Evolutionary conservation across 192 early-diverging fungal genomes (phyloP).

Genomic region (Backusella tuberculispora): DNA sequence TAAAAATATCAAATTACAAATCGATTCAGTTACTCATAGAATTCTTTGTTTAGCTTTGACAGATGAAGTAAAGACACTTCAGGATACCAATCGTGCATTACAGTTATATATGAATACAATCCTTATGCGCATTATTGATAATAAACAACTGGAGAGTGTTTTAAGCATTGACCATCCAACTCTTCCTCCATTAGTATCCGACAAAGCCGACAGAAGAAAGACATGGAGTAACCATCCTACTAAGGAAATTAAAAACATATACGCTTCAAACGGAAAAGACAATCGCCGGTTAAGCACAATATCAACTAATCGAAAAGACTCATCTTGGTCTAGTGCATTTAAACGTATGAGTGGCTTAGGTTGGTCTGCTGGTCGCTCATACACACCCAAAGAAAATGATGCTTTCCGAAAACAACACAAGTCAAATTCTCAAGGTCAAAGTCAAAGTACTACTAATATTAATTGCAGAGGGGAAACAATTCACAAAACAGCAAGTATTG

Average conservation of each 20-base stretch:
- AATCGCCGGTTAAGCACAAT: background rate
- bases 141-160: constrained; percentile 47
- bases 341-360: constrained; percentile 17
- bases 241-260: background rate
- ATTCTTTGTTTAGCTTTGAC: constrained; percentile 33
- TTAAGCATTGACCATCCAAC: constrained; percentile 41
- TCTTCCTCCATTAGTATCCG: constrained; percentile 4
- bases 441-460: background rate
- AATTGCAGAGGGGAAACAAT: background rate
- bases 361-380: constrained; percentile 4
- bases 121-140: constrained; percentile 69
- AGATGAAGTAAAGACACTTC: constrained; percentile 58
- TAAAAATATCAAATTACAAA: background rate
- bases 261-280: background rate
- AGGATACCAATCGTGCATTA: constrained; percentile 69
- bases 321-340: constrained; percentile 23
- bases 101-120: constrained; percentile 76
- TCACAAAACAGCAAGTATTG: background rate
- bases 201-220: background rate
- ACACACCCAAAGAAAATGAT: background rate
- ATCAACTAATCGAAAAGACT: background rate
- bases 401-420: background rate
- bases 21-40: background rate
- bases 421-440: background rate
- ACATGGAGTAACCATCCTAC: background rate